Conservation (phyloP, 1,284 basidiomycete genomes). For the Hypsizygus ulmarius region DNA sequence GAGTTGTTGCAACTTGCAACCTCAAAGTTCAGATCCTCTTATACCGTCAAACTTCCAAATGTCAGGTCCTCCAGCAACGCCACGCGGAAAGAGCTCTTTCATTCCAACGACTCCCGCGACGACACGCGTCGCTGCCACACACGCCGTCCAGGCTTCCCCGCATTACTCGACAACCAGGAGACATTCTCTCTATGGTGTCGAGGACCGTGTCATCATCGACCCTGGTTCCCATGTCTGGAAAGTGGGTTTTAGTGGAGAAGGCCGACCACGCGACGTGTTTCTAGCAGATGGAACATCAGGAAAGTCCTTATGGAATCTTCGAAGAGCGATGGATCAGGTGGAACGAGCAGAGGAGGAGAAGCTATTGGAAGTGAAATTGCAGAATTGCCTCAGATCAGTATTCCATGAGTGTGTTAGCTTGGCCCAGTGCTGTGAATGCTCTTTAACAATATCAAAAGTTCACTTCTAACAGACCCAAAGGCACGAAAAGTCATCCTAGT, state of each 20-base stretch:
- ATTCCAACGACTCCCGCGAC: slow-evolving; percentile 51
- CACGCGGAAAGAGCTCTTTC: slow-evolving; percentile 39
- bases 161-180: slow-evolving; percentile 76
- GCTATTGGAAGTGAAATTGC: slow-evolving; percentile 66
- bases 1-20: background rate
- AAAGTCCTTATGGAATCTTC: slow-evolving; percentile 57
- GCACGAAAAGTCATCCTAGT: slow-evolving; percentile 90
- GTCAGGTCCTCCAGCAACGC: slow-evolving; percentile 44
- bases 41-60: too few relatives aligned
- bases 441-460: slow-evolving; percentile 45
- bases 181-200: slow-evolving; percentile 81
- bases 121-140: slow-evolving; percentile 44
- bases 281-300: slow-evolving; percentile 44
- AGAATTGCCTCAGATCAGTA: slow-evolving; percentile 68
- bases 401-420: slow-evolving; percentile 75
- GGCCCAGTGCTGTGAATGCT: slow-evolving; percentile 6
- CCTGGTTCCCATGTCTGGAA: slow-evolving; percentile 85
- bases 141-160: slow-evolving; percentile 63
- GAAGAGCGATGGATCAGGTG: slow-evolving; percentile 48
- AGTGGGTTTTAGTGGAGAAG: slow-evolving; percentile 87
- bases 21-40: too few relatives aligned
- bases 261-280: slow-evolving; percentile 77
- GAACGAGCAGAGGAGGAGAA: slow-evolving; percentile 71
- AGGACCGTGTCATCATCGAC: slow-evolving; percentile 83
- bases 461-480: slow-evolving; percentile 90